Evolutionary conservation across 208 protist genomes (phyloP), one percentile per base, ranked within the genome.

Genomic region (Leishmania tropica): DNA sequence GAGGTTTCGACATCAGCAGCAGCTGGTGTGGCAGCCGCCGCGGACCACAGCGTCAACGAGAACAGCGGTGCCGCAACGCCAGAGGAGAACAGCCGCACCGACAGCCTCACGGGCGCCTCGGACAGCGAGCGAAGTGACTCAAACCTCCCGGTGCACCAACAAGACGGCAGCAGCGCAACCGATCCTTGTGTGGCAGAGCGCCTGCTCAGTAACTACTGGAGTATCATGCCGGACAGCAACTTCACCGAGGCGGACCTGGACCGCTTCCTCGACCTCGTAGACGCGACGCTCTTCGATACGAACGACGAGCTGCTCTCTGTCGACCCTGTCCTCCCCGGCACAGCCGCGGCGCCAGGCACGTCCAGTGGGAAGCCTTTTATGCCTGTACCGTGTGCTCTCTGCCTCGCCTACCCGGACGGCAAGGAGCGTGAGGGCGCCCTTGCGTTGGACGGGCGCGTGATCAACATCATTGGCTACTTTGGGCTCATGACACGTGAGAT

Each of bases 391-490:
- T 97, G 94, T 81, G 94, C 92, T 15, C 75, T 97, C 54, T 97
- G 94, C 81, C 90, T 97, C 37, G 91, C 88, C 54, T 97, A 94
- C 83, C 89, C 89, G 2, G 87, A 92, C 40, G 90, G 88, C 40
- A 94, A 95, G 83, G 89, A 92, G 71, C 90, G 94, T 10, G 79
- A 82, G 17, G 92, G 91, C 54, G 90, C 92, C 78, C 93, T 95
- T 75, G 24, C 73, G 10, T 84, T 94, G 71, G 85, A 89, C 31
- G 94, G 94, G 1, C 87, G 94, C 3, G 91, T 88, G 53, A 91
- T 94, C 70, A 95, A 95, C 81, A 91, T 97, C 62, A 97, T 97
- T 80, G 94, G 94, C 21, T 95, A 93, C 80, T 95, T 97, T 90
- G 94, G 92, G 17, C 86, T 87, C 74, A 90, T 97, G 80, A 92